Base-by-base conservation (phyloP, 2,329 filamentous ascomycete species). In the Hypoxylon sp. region DNA sequence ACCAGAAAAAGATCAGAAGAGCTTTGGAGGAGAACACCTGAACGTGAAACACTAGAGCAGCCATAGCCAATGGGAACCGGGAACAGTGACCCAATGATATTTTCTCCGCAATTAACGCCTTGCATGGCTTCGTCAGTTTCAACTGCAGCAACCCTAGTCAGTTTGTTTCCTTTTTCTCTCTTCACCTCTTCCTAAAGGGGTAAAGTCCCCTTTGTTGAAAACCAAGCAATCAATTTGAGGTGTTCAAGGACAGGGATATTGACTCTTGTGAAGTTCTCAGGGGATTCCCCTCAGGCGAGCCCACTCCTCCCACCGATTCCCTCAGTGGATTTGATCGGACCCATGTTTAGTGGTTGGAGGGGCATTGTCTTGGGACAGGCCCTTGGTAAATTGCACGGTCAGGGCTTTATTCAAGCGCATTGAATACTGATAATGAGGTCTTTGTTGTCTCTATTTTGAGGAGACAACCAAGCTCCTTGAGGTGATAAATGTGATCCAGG, bases 1-100 rank as follows among this genome's bases (percentile, higher is more conserved):
- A 45, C 34, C 46, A 58, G 32, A 30, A 58, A 45, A 51, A 63
- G 43, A 63, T 60, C 55, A 63, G 41, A 60, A 61, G 67, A 64
- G 51, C 49, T 63, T 36, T 71, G 62, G 70, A 70, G 43, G 41
- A 63, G 59, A 67, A 45, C 52, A 45, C 56, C 25, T 56, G 56
- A 62, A 67, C 28, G 60, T 75, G 74, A 77, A 77, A 76, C 74
- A 67, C 58, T 67, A 60, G 67, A 60, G 32, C 68, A 66, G 63
- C 60, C 51, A 71, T 49, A 48, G 60, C 70, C 73, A 71, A 74
- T 69, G 53, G 30, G 63, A 43, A 25, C n/a, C 46, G 59, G 38
- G 69, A 74, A 72, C 67, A 67, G 36, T 13, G 19, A 50, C 7
- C 74, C 74, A 76, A 77, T 75, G 46, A 68, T n/a, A 55, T 34